These are phyloP conservation scores for Eimeria necatrix DNA, from an alignment of 169 alveolate genomes.

Conservation along the genomic window DNA sequence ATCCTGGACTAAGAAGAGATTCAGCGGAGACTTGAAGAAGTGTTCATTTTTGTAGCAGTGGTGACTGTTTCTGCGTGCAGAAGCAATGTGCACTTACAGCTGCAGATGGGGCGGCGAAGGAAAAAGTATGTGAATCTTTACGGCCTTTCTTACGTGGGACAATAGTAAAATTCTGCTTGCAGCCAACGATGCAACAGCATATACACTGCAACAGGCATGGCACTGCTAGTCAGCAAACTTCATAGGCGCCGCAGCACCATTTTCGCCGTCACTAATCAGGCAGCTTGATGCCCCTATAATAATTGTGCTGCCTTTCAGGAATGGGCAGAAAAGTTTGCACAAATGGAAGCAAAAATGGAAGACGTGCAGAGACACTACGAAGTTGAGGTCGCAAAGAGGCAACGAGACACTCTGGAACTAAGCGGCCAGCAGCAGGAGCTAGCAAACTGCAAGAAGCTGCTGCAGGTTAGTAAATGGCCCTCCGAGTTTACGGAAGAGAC, in stretches of 20 bases:
- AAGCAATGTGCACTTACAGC: conserved; percentile 14
- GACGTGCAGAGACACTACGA: conserved; percentile 21
- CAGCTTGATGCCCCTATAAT: too few species aligned
- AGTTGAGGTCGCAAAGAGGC: conserved; percentile 48
- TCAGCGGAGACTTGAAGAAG: too few species aligned
- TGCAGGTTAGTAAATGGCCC: neutral
- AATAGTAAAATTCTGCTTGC: too few species aligned
- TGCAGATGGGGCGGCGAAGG: conserved; percentile 55
- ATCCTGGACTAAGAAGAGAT: too few species aligned
- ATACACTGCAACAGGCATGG: too few species aligned
- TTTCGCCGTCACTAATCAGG: too few species aligned
- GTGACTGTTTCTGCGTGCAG: conserved; percentile 2
- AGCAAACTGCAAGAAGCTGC: conserved; percentile 34
- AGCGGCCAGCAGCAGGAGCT: conserved; percentile 68
- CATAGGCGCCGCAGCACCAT: too few species aligned
- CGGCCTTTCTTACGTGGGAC: too few species aligned
- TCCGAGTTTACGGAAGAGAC: neutral
- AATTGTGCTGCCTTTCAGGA: conserved; percentile 18
- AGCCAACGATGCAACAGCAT: too few species aligned
- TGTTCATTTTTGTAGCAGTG: neutral
- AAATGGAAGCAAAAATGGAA: neutral
- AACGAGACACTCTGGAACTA: conserved; percentile 12
- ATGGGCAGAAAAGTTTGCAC: conserved; percentile 56
- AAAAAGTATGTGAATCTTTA: neutral
- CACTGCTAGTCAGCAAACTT: too few species aligned